Evolutionary conservation across 2,329 filamentous ascomycete species (phyloP).

Genomic region (Neurospora sp.): DNA sequence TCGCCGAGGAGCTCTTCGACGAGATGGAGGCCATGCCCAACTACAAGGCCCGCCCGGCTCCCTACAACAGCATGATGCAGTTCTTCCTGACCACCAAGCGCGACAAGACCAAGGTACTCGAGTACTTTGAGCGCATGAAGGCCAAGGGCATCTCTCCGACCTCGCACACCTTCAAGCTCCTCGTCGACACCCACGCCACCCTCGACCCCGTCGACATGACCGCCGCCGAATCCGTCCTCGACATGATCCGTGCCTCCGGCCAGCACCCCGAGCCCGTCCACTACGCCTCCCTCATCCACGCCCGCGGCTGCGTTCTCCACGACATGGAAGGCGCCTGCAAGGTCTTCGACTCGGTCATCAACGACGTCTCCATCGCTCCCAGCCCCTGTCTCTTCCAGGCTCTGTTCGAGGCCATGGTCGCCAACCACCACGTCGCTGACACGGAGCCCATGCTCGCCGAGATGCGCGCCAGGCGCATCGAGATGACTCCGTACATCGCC

Average conservation of each 20-base stretch:
- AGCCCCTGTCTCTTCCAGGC: slow-evolving; percentile 91
- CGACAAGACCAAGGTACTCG: slow-evolving; percentile 84
- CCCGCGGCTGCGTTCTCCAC: slow-evolving; percentile 86
- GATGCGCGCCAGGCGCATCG: slow-evolving; percentile 65
- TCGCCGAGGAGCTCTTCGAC: slow-evolving; percentile 94
- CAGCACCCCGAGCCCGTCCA: slow-evolving; percentile 83
- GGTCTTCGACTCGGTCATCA: slow-evolving; percentile 73
- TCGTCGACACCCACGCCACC: slow-evolving; percentile 91
- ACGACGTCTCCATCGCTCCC: slow-evolving; percentile 56
- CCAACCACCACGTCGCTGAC: slow-evolving; percentile 74
- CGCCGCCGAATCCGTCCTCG: slow-evolving; percentile 75
- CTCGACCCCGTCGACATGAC: slow-evolving; percentile 84
- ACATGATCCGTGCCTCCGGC: slow-evolving; percentile 63
- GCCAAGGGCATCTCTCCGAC: slow-evolving; percentile 79
- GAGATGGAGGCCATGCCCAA: slow-evolving; percentile 99
- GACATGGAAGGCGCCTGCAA: slow-evolving; percentile 75
- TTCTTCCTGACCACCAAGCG: slow-evolving; percentile 98
- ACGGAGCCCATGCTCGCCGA: slow-evolving; percentile 64
- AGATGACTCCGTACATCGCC: slow-evolving; percentile 93
- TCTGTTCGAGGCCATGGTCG: slow-evolving; percentile 93
- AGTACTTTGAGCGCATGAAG: slow-evolving; percentile 93
- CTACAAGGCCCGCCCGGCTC: slow-evolving; percentile 94
- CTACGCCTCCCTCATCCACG: slow-evolving; percentile 91
- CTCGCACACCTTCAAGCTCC: slow-evolving; percentile 92
- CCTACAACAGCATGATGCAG: slow-evolving; percentile 99